Conservation (phyloP, 345 rosid species). For the Lumnitzera racemosa region DNA sequence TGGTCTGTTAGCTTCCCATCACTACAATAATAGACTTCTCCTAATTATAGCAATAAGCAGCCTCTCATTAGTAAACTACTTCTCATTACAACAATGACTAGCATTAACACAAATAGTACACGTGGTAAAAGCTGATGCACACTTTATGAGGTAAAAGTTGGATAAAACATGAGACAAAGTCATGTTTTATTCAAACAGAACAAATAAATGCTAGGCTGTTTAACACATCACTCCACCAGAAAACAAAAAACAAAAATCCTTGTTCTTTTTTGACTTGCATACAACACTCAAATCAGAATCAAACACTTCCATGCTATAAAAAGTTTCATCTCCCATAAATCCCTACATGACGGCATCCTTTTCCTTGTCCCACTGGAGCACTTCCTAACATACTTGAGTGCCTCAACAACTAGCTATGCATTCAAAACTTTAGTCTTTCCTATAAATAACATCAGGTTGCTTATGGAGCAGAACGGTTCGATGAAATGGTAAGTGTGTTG, state of each 20-base stretch:
- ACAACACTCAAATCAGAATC: too few species aligned
- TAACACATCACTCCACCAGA: too few species aligned
- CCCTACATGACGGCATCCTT: conserved; percentile 31
- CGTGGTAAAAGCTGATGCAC: too few species aligned
- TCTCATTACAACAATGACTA: too few species aligned
- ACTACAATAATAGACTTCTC: too few species aligned
- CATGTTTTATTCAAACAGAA: conserved; percentile 3
- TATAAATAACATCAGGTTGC: conserved; percentile 38
- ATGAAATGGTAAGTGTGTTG: conserved; percentile 44
- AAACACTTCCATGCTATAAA: conserved; percentile 33
- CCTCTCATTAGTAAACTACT: too few species aligned
- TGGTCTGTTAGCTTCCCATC: too few species aligned
- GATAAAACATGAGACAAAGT: not conserved
- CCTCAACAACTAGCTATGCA: conserved; percentile 27
- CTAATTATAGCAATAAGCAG: too few species aligned
- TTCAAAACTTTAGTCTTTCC: conserved; percentile 35
- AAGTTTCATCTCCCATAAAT: conserved; percentile 31
- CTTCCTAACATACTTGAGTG: conserved; percentile 45
- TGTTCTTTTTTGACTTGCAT: too few species aligned
- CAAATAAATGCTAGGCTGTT: not conserved
- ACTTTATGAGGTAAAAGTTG: too few species aligned
- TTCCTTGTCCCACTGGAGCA: conserved; percentile 59
- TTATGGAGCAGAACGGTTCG: conserved; percentile 31
- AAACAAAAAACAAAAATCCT: too few species aligned
- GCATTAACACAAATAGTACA: too few species aligned